A percentile compares a stretch with the other conserved stretches of the same genome.
Evolutionary conservation across 2,329 filamentous ascomycete genomes (phyloP).

Genomic region (Xylariaceae sp.): DNA sequence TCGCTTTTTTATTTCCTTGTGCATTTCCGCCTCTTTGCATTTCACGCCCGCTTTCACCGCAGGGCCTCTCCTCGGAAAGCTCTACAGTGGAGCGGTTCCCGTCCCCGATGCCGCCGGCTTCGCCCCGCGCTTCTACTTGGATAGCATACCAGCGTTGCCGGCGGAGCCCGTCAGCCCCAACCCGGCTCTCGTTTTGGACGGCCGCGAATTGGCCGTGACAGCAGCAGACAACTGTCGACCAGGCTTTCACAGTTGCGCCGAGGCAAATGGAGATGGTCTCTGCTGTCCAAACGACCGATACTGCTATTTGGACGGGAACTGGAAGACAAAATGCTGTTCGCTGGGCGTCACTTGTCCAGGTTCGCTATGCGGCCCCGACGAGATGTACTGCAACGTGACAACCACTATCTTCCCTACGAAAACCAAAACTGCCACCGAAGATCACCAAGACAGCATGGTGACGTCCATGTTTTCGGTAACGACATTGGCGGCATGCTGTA

Average conservation of each 20-base stretch:
- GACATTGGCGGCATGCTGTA: slow-evolving; percentile 20
- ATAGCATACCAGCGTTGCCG: slow-evolving; percentile 19
- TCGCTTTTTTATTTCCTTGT: background rate
- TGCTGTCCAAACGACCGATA: slow-evolving; percentile 28
- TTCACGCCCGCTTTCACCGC: slow-evolving; percentile 8
- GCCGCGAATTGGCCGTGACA: slow-evolving; percentile 6
- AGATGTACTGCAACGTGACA: slow-evolving; percentile 22
- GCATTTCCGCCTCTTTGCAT: slow-evolving; percentile 4
- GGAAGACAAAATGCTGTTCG: slow-evolving; percentile 23
- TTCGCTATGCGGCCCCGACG: slow-evolving; percentile 15
- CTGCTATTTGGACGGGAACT: slow-evolving; percentile 22
- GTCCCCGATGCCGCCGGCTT: slow-evolving; percentile 14
- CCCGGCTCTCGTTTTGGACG: background rate
- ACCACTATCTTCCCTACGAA: slow-evolving; percentile 1
- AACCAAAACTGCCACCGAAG: slow-evolving; percentile 13
- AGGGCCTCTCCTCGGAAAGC: slow-evolving; percentile 8
- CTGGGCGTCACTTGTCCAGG: slow-evolving; percentile 18
- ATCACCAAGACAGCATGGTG: background rate
- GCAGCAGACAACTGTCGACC: slow-evolving; percentile 12
- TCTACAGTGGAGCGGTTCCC: slow-evolving; percentile 17
- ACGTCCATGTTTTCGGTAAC: slow-evolving; percentile 3
- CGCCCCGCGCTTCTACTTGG: slow-evolving; percentile 23
- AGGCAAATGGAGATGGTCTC: slow-evolving; percentile 12
- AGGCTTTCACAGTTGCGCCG: slow-evolving; percentile 24
- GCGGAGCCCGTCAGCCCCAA: slow-evolving; percentile 13